Conservation (phyloP, 371 early-diverging fungal genomes). For the Apophysomyces variabilis region DNA sequence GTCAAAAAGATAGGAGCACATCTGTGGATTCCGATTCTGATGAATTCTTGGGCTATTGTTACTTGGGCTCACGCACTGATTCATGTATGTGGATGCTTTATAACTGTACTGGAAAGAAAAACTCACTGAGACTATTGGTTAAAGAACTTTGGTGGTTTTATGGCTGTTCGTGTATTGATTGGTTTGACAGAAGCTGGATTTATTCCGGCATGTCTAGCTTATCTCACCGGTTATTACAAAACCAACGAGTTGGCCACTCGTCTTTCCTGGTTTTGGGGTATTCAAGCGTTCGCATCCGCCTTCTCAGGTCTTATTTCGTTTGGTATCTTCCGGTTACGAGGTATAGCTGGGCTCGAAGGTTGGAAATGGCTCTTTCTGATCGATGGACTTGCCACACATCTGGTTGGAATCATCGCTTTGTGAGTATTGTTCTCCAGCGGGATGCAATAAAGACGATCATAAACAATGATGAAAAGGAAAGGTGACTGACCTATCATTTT, state of each 20-base stretch:
- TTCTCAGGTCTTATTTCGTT: constrained; percentile 63
- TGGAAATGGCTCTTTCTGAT: constrained; percentile 65
- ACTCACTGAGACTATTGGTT: neutral
- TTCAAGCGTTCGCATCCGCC: constrained; percentile 61
- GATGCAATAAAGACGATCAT: no score
- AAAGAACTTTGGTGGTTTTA: constrained; percentile 31
- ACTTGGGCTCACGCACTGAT: constrained; percentile 49
- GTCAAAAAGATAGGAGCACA: constrained; percentile 60
- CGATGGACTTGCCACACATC: constrained; percentile 55
- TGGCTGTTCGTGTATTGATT: constrained; percentile 35
- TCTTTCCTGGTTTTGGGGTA: constrained; percentile 63
- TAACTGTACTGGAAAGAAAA: neutral
- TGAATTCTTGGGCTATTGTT: constrained; percentile 64
- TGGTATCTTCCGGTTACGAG: constrained; percentile 58
- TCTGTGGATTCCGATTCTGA: constrained; percentile 61
- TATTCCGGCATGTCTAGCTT: constrained; percentile 61
- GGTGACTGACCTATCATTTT: neutral
- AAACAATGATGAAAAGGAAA: no score
- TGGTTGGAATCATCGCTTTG: constrained; percentile 50
- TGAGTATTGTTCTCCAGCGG: constrained; percentile 16
- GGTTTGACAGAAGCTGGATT: constrained; percentile 59
- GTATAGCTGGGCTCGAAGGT: constrained; percentile 58
- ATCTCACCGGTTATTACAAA: constrained; percentile 66
- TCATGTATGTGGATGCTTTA: constrained; percentile 20
- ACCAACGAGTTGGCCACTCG: constrained; percentile 60